Conservation (phyloP, 495 filamentous ascomycete genomes). For the Penicillium lagena region DNA sequence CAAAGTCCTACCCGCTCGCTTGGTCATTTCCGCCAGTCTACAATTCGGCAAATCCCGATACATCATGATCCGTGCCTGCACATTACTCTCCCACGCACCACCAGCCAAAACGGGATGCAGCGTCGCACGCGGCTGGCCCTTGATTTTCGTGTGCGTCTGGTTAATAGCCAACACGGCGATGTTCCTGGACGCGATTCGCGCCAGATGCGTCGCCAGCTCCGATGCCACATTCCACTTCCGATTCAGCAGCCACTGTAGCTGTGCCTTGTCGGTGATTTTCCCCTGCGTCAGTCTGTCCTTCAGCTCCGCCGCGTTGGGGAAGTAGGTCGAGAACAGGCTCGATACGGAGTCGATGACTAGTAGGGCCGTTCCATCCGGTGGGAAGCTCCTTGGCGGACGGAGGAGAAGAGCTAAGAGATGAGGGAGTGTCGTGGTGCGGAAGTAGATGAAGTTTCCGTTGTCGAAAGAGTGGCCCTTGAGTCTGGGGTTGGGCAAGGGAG, state of each 20-base stretch:
- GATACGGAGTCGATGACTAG: slow-evolving; percentile 76
- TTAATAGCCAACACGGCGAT: slow-evolving; percentile 64
- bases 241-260: slow-evolving; percentile 49
- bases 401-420: slow-evolving; percentile 71
- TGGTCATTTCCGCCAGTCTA: slow-evolving; percentile 42
- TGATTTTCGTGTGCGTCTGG: slow-evolving; percentile 66
- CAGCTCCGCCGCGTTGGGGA: slow-evolving; percentile 46
- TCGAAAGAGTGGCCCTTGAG: slow-evolving; percentile 12
- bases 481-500: slow-evolving; percentile 32
- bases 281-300: slow-evolving; percentile 23
- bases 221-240: slow-evolving; percentile 58
- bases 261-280: slow-evolving; percentile 27
- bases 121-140: slow-evolving; percentile 46
- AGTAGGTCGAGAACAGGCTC: slow-evolving; percentile 65
- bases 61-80: slow-evolving; percentile 61
- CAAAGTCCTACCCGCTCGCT: slow-evolving; percentile 29
- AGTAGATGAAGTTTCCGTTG: slow-evolving; percentile 35
- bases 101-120: slow-evolving; percentile 65
- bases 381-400: slow-evolving; percentile 52
- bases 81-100: slow-evolving; percentile 60
- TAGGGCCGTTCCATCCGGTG: slow-evolving; percentile 52
- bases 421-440: slow-evolving; percentile 51
- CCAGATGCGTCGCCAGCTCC: slow-evolving; percentile 49
- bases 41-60: slow-evolving; percentile 53
- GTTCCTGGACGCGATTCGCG: slow-evolving; percentile 61